Conservation (phyloP, 2,329 filamentous ascomycete genomes). For the Aspergillus japonicus region DNA sequence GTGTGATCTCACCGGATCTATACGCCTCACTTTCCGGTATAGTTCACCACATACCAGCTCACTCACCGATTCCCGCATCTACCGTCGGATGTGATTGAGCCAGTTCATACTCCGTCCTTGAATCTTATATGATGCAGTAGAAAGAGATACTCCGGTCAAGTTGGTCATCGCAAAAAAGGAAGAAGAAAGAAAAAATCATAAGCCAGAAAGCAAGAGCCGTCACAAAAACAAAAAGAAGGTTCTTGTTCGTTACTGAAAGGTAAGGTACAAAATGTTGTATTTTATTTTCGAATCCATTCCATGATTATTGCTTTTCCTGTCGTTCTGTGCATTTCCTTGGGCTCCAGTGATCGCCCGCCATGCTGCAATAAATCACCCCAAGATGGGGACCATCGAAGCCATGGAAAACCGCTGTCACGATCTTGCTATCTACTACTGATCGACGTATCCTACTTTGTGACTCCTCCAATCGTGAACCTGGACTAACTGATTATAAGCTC, state of each 20-base stretch:
- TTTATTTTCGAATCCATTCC: constrained; percentile 11
- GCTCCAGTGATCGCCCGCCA: constrained; percentile 38
- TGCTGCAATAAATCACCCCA: constrained; percentile 38
- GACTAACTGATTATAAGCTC: constrained; percentile 37
- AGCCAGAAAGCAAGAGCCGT: not conserved
- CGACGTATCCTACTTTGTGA: constrained; percentile 38
- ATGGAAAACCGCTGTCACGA: constrained; percentile 40
- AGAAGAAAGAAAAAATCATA: constrained; percentile 5
- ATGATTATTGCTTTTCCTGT: constrained; percentile 15
- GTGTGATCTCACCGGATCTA: constrained; percentile 19
- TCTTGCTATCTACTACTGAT: constrained; percentile 36
- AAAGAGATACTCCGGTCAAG: not conserved
- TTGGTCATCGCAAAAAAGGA: not conserved
- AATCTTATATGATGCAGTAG: not conserved
- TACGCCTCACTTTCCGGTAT: constrained; percentile 27
- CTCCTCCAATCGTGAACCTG: constrained; percentile 37
- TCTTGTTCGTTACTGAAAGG: constrained; percentile 15
- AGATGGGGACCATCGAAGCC: constrained; percentile 35
- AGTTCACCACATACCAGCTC: constrained; percentile 23
- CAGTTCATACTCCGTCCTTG: constrained; percentile 8
- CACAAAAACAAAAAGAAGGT: constrained; percentile 10
- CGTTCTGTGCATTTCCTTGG: constrained; percentile 29
- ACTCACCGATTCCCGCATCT: constrained; percentile 19
- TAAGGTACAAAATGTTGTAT: constrained; percentile 17
- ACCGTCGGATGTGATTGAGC: constrained; percentile 9